Percentiles rank a stretch among this genome's conserved stretches.
Conservation (phyloP, 352 stramenopile genomes). For the Phytophthora quininea region DNA sequence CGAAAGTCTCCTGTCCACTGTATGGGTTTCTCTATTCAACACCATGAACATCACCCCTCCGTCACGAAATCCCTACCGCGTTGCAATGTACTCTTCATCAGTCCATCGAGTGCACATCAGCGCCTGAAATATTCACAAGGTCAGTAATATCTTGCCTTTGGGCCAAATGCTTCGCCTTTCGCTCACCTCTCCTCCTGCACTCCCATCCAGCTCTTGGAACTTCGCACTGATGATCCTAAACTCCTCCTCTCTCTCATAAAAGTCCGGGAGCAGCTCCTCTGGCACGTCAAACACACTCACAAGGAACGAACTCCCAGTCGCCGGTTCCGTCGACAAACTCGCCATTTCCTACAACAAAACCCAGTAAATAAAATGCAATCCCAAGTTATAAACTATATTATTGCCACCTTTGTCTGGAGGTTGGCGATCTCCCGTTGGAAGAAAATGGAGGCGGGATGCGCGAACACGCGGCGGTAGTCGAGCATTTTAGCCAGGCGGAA, state of each 20-base stretch:
- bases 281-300: conserved; percentile 80
- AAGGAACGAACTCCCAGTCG: conserved; percentile 59
- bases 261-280: conserved; percentile 55
- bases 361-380: background rate
- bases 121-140: conserved; percentile 29
- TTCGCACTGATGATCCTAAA: conserved; percentile 86
- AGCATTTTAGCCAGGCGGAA: conserved; percentile 88
- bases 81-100: conserved; percentile 86
- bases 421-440: conserved; percentile 92
- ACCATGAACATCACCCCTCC: background rate
- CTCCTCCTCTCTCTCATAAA: conserved; percentile 89
- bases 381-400: background rate
- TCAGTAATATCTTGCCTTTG: background rate
- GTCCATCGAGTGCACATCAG: conserved; percentile 89
- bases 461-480: conserved; percentile 91
- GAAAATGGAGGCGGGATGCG: conserved; percentile 93
- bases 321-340: conserved; percentile 81
- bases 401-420: conserved; percentile 71
- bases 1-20: conserved; percentile 84
- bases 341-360: conserved; percentile 81
- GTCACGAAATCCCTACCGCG: conserved; percentile 30
- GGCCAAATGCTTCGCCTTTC: background rate
- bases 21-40: background rate
- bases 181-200: conserved; percentile 34
- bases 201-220: conserved; percentile 70